phyloP scores from a whole-genome alignment of 179 eudicot genomes.

The Vitellaria paradoxa region DNA sequence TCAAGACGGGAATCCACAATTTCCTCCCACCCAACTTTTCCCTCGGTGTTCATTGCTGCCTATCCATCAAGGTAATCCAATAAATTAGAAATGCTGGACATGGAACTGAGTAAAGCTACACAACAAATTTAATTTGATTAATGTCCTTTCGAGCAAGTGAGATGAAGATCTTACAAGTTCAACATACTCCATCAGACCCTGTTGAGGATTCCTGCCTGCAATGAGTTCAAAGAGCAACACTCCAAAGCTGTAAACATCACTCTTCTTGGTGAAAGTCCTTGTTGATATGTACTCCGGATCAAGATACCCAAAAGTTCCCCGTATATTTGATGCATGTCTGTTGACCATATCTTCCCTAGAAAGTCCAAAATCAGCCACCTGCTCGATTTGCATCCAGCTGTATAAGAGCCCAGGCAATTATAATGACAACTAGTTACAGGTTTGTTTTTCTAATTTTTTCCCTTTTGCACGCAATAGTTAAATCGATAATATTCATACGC shows the following conservation, averaged over 20 bases:
- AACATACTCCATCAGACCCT: constrained; percentile 91
- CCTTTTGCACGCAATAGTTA: background rate
- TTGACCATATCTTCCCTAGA: constrained; percentile 86
- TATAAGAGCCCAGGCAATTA: constrained; percentile 9
- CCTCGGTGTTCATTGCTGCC: constrained; percentile 93
- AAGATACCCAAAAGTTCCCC: constrained; percentile 96
- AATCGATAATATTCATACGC: background rate
- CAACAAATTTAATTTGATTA: background rate
- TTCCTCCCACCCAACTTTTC: constrained; percentile 93
- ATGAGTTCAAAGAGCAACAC: constrained; percentile 90
- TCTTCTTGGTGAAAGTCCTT: constrained; percentile 83
- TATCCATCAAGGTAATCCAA: constrained; percentile 12
- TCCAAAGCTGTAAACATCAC: constrained; percentile 96
- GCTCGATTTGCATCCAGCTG: constrained; percentile 7
- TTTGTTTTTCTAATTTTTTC: background rate
- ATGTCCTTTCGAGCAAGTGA: too few relatives aligned
- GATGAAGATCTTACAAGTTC: constrained; percentile 59
- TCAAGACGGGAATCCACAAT: constrained; percentile 78
- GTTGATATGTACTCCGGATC: constrained; percentile 97
- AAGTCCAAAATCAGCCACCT: constrained; percentile 98
- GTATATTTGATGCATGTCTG: constrained; percentile 58
- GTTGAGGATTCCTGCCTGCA: constrained; percentile 85
- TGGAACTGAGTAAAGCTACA: too few relatives aligned
- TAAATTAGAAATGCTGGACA: too few relatives aligned
- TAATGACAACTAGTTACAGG: background rate